Conservation (phyloP, 768 basidiomycete species). For the Rhodosporidiobolus odoratus region DNA sequence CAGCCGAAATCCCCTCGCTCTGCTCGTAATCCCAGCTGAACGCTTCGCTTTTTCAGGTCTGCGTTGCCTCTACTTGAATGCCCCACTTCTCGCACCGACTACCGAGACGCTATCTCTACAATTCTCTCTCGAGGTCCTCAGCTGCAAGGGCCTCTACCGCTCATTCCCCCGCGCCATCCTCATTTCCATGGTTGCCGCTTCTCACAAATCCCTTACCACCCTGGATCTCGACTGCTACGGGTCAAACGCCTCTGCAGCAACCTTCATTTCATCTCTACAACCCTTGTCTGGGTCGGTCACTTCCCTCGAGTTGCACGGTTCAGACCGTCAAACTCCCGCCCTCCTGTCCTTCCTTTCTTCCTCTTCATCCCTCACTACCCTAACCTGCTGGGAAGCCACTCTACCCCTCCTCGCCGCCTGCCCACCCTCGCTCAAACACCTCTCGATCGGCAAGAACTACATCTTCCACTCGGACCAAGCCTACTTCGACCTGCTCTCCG, state of each 20-base stretch:
- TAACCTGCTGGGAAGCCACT: slow-evolving; percentile 21
- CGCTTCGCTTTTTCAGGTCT: background rate
- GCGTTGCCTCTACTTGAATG: background rate
- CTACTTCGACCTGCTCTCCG: slow-evolving; percentile 3
- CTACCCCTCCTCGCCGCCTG: background rate
- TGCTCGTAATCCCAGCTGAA: background rate
- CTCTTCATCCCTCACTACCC: background rate
- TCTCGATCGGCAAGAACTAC: slow-evolving; percentile 12
- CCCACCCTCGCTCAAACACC: background rate
- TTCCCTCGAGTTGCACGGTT: slow-evolving; percentile 10
- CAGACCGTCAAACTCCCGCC: slow-evolving; percentile 5
- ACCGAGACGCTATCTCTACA: background rate
- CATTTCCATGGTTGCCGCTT: slow-evolving; percentile 1
- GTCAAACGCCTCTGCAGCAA: background rate
- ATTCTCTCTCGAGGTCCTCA: background rate
- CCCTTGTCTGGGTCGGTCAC: background rate
- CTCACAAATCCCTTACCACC: background rate
- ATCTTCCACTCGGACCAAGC: slow-evolving; percentile 1
- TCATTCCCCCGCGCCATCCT: slow-evolving; percentile 1
- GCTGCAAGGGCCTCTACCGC: slow-evolving; percentile 15
- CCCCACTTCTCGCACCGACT: slow-evolving; percentile 2
- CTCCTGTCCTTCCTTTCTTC: slow-evolving; percentile 17
- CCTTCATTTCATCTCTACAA: slow-evolving; percentile 1
- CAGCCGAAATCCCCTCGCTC: too few species aligned
- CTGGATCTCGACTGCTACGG: slow-evolving; percentile 30